Evolutionary conservation across 2,329 filamentous ascomycete species (phyloP), one percentile per base, ranked within the genome.

Genomic region (Fusarium sp.): DNA sequence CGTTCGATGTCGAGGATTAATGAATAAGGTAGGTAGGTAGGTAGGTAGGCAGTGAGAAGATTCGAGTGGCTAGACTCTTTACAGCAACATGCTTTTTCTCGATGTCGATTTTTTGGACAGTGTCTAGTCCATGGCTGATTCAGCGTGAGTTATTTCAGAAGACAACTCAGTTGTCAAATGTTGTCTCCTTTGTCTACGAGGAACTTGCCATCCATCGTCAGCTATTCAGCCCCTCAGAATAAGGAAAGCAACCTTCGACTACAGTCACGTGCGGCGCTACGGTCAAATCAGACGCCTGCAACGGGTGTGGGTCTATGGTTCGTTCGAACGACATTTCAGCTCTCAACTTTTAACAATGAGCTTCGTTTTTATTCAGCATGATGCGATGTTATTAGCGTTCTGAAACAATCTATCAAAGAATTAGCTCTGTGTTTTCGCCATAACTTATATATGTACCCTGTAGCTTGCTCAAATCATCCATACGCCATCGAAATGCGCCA

Each of bases 161-260:
- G 63, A 73, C 66, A 70, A 61, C 44, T 56, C 61, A 77, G 68
- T 74, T 65, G 61, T 68, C 58, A 77, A 57, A 65, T 68, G 27
- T 31, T 55, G 62, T 50, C 46, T 56, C 66, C 44, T 68, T 71
- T 66, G 62, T 74, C 59, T 69, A 62, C 66, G 53, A 76, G 74
- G 64, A 74, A 71, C 74, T 77, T 67, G 56, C 68, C 55, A 41
- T 66, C 61, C 47, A 73, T 61, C 45, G 73, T 77, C 75, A 77
- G 72, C 75, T 71, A 76, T 73, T 72, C 70, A 67, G 73, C 76
- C 76, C 76, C 76, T 77, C 76, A 73, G 64, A 65, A 70, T 73
- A 54, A 49, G 68, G 68, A 74, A 76, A 76, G 73, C 62, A 70
- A 71, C 70, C 68, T 66, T 73, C 61, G 60, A 64, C 52, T 55